Percentiles rank a stretch among this genome's conserved stretches.
These are phyloP conservation scores for Harringtonia lauricola DNA, from an alignment of 2,329 filamentous ascomycete species.

Conservation along the genomic window DNA sequence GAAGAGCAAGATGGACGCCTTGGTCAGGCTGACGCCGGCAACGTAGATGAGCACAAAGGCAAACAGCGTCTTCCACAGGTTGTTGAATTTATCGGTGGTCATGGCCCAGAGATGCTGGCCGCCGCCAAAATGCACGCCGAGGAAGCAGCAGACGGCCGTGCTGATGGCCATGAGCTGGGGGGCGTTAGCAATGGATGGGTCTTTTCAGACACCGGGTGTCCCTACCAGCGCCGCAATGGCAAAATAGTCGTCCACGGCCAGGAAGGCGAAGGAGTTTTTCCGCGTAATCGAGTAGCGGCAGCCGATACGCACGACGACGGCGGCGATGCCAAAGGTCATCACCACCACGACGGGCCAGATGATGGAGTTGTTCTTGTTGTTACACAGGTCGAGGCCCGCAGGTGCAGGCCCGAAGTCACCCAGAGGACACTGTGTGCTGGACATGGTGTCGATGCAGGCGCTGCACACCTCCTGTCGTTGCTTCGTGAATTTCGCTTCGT, in stretches of 20 bases:
- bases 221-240: not conserved
- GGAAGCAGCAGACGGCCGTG: not conserved
- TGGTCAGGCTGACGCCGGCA: not conserved
- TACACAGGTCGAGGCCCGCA: not conserved
- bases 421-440: not conserved
- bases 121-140: not conserved
- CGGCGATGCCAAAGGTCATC: not conserved
- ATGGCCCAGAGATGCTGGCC: not conserved
- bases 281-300: not conserved
- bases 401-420: not conserved
- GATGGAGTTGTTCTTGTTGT: not conserved
- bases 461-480: no score
- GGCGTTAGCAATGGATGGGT: not conserved
- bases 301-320: not conserved
- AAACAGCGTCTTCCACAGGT: not conserved
- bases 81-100: not conserved
- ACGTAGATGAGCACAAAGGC: constrained; percentile 1
- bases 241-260: not conserved
- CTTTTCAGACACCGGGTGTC: not conserved
- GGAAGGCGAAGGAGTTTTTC: not conserved
- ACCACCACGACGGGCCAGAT: not conserved
- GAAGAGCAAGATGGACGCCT: not conserved
- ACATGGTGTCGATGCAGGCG: no score
- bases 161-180: not conserved
- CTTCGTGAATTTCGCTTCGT: no score